Conservation (phyloP, 495 filamentous ascomycete genomes). For the Pyrenopolyporus hunteri region DNA sequence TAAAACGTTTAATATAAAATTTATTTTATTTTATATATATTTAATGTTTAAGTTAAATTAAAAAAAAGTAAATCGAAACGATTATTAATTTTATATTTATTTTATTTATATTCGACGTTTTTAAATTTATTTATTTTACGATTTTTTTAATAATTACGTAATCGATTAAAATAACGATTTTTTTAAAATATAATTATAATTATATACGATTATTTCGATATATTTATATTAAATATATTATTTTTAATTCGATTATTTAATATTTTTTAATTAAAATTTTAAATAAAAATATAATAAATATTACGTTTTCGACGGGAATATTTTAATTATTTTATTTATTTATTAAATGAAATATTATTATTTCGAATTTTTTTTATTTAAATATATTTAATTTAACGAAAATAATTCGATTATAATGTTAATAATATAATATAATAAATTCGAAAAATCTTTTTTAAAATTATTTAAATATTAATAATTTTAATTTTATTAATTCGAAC, state of each 20-base stretch:
- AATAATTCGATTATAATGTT: neutral
- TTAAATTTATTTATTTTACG: neutral
- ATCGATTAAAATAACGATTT: neutral
- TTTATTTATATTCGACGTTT: neutral
- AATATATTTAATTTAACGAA: neutral
- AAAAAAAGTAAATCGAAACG: neutral
- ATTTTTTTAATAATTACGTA: neutral
- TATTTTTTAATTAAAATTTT: neutral
- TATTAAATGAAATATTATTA: neutral
- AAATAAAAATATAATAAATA: neutral
- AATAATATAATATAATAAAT: neutral
- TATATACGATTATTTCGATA: neutral
- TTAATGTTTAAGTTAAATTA: neutral
- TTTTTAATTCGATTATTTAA: neutral
- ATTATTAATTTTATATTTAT: neutral
- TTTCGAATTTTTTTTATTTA: neutral
- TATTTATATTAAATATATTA: neutral
- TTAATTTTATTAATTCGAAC: no score
- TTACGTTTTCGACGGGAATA: neutral
- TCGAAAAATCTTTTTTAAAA: neutral
- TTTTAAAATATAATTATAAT: neutral
- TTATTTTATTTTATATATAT: neutral
- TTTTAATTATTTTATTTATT: neutral
- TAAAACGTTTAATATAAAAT: neutral
- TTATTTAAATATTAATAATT: constrained; percentile 1